A percentile compares a stretch with the other conserved stretches of the same genome.
Conservation (phyloP, 805 yeast genomes). For the Candida hispaniensis region DNA sequence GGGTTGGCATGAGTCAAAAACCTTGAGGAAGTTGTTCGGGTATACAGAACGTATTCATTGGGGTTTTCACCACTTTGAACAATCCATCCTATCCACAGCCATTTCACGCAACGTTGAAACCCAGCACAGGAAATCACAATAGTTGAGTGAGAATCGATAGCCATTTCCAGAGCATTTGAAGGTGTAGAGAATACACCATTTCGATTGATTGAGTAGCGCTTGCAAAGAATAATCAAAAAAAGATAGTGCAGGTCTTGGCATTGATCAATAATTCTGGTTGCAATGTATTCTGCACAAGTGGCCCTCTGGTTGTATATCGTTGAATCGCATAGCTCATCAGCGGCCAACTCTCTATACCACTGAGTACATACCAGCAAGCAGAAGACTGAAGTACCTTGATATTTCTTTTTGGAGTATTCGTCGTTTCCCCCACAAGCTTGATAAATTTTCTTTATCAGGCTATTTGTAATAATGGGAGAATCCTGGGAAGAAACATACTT, state of each 20-base stretch:
- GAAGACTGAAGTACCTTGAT: conserved; percentile 40
- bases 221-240: conserved; percentile 67
- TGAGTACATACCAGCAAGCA: conserved; percentile 62
- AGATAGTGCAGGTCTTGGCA: conserved; percentile 36
- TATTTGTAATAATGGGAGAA: conserved; percentile 39
- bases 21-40: conserved; percentile 44
- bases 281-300: conserved; percentile 61
- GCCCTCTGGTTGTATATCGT: conserved; percentile 52
- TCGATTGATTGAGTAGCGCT: conserved; percentile 55
- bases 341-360: conserved; percentile 61
- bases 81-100: conserved; percentile 94
- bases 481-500: conserved; percentile 42
- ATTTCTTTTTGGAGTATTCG: conserved; percentile 8
- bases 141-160: conserved; percentile 76
- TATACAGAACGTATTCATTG: conserved; percentile 53
- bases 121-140: conserved; percentile 70
- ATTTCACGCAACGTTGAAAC: conserved; percentile 72
- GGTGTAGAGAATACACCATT: conserved; percentile 54
- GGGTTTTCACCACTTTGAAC: conserved; percentile 64
- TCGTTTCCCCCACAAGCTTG: conserved; percentile 19
- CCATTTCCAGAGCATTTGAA: conserved; percentile 68
- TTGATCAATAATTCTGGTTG: conserved; percentile 56
- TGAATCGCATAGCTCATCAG: conserved; percentile 54
- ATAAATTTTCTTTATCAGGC: conserved; percentile 8
- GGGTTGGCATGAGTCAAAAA: conserved; percentile 64